Base-by-base conservation (phyloP, 2,329 filamentous ascomycete genomes). In the Ceratocystis smalleyi region DNA sequence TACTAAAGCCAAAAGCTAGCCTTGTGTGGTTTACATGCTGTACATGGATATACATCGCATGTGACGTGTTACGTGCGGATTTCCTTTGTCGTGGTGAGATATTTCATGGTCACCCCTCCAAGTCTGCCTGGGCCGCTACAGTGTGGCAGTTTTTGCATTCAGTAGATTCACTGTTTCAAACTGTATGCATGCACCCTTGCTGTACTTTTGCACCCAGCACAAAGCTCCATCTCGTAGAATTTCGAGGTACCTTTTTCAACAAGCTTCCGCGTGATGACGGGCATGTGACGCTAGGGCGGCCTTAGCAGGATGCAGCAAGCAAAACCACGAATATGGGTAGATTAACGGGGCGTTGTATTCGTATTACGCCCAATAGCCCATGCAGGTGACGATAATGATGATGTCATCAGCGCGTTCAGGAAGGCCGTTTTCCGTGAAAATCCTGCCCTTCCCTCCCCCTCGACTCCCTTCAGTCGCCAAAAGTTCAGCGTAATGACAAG, bases 401-500 rank as follows among this genome's bases (percentile, higher is more conserved):
- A 57, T 35, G 54, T 57, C 54, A 57, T 32, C 10, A 35, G 32
- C 54, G 6, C 27, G 17, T 35, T 8, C 54, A 57, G n/a, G 1
- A 8, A 24, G 54, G 0, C 54, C 54, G 30, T n/a, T 30, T 15
- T n/a, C 30, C n/a, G 3, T 10, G 51, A 32, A 32, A 57, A 27
- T 7, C 24, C 47, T 5, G 8, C 7, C 17, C n/a, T 10, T 15
- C 47, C 27, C 7, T 30, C 27, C 5, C 54, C 32, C 32, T 35
- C 32, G 10, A 12, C 10, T 35, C 32, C 32, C 10, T 10, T 35
- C 32, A 35, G 2, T 40, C 35, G 10, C 35, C 35, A 40, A 15
- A 35, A 27, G 27, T 30, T 57, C 27, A 65, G 24, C 64, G 60
- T 47, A 65, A 47, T 2, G 59, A 57, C 59, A 65, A 12, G 5